Conservation (phyloP, 176 grass and related monocot genomes). For the Saccharum officinarum region DNA sequence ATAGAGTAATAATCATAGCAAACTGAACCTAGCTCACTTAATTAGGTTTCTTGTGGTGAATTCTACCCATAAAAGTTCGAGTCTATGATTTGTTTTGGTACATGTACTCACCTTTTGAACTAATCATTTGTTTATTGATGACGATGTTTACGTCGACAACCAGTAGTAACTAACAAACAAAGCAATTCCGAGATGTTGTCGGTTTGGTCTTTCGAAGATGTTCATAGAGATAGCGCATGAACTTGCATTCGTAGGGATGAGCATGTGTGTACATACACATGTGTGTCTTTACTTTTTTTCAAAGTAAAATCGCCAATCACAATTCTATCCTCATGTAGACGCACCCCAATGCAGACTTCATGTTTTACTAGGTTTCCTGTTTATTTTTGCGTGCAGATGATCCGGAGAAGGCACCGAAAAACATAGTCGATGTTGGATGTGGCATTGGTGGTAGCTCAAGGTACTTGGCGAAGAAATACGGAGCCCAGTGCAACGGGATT, state of each 20-base stretch:
- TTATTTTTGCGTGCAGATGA: constrained; percentile 49
- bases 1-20: no score
- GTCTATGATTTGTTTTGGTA: no score
- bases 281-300: neutral
- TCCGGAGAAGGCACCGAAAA: constrained; percentile 59
- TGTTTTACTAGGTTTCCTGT: neutral
- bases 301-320: neutral
- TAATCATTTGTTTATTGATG: neutral
- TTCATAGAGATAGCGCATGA: neutral
- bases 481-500: constrained; percentile 66
- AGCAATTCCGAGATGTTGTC: neutral
- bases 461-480: constrained; percentile 87
- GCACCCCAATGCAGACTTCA: neutral
- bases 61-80: no score
- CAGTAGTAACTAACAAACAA: neutral
- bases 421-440: constrained; percentile 80
- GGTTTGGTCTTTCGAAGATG: no score
- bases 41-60: no score
- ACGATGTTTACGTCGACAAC: neutral
- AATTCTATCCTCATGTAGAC: neutral
- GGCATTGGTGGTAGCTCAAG: constrained; percentile 97
- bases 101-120: no score
- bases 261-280: no score
- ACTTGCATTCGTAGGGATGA: no score
- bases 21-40: neutral